Base-by-base conservation (phyloP, 2,329 filamentous ascomycete species). In the Exophiala dermatitidis region DNA sequence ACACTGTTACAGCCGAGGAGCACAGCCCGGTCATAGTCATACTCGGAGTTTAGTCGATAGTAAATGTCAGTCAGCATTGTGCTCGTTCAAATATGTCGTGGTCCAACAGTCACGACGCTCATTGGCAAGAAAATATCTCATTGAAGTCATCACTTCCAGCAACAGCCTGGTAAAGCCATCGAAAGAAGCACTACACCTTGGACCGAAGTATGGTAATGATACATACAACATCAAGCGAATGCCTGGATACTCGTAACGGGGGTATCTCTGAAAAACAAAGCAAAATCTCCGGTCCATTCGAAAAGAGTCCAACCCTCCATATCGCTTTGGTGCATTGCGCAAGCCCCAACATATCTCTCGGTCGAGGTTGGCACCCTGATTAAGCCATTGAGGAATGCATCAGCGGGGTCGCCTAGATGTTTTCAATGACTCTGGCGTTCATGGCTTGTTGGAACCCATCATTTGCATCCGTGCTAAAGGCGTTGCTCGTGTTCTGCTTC, bases 391-490 rank as follows among this genome's bases (percentile, higher is more conserved):
- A 19, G 19, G 19, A 19, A 19, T 19, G 19, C 19, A 19, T 19
- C 19, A 19, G 19, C 19, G 2, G 19, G 19, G 19, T 42, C 41
- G 2, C 30, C 79, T 77, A 95, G 70, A 96, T 91, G 72, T 90
- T 85, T 77, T 96, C 88, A 61, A 95, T 78, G 37, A 95, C 77
- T 55, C 82, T 81, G 49, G 90, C 82, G 68, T 93, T 90, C 68
- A 95, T 81, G 33, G 88, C 89, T 64, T 81, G 79, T 72, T 91
- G 84, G 69, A 95, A 87, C 49, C 84, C 81, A 60, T 83, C 79
- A 60, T 71, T 64, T 54, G 65, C 63, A 31, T 69, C 65, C 52
- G 57, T 56, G 48, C 67, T 65, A 46, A 68, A 67, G 26, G 69
- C 64, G 30, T 71, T 72, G 46, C 66, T 65, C 3, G 66, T 63